Base-by-base conservation (phyloP, 352 stramenopile species). In the Pythium folliculosum region DNA sequence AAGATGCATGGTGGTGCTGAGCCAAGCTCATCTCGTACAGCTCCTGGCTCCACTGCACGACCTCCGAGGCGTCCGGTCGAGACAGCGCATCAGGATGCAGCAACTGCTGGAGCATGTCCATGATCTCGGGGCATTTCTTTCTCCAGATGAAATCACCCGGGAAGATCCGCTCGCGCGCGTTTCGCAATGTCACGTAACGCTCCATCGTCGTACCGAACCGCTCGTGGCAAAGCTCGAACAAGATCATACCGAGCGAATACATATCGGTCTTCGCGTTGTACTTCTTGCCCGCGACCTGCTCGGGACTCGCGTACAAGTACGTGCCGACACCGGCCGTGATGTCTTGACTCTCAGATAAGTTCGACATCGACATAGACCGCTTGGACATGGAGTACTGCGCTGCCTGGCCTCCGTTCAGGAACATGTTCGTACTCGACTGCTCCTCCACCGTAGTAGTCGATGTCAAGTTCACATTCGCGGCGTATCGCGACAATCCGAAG, bases 181-280 rank as follows among this genome's bases (percentile, higher is more conserved):
- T 77, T 43, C 85, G 86, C 58, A 96, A 71, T 16, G 89, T 87
- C 25, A 95, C 79, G 60, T 92, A 95, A 16, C 89, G 85, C 77
- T 97, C 91, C 88, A 97, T 96, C 25, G 84, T 91, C 23, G 91
- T 97, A 30, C 72, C 76, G 69, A 97, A 97, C n/a, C 82, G 76
- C 25, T 92, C 84, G 63, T 96, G 88, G 43, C 86, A 95, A 52
- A 97, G 76, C 76, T 97, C 91, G 45, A 97, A 97, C 8, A 97
- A 77, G 47, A 97, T 95, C 86, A 97, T 96, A 45, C 91, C 91
- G 30, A 97, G 77, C 23, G 89, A 96, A 65, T 95, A 97, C 35
- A 97, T 82, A 52, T 97, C 91, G 8, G 89, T 96, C 74, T 97
- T 97, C 37, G 90, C 80, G 64, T 96, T 90, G 73, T 98, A 99